These are phyloP conservation scores for Retiboletus flavoniger DNA, from an alignment of 1,284 basidiomycete genomes.

Conservation along the genomic window DNA sequence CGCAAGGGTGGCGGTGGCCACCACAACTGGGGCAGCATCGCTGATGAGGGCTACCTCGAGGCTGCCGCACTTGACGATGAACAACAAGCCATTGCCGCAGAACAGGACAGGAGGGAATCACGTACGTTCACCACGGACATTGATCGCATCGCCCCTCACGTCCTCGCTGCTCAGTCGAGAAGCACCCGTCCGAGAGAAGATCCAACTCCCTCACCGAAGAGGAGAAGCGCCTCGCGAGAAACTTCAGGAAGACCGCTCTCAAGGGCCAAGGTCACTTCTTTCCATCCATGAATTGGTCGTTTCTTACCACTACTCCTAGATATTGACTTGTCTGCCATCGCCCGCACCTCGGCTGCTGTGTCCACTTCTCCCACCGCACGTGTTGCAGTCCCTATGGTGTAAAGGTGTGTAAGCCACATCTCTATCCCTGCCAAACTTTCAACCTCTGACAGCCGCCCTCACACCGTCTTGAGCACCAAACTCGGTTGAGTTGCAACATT, in stretches of 20 bases:
- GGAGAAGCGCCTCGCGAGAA: no score
- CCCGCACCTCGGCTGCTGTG: constrained; percentile 75
- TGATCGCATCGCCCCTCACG: constrained; percentile 17
- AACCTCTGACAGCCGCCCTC: background rate
- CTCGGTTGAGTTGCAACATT: background rate
- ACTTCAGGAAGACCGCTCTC: constrained; percentile 65
- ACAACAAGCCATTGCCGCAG: constrained; percentile 42
- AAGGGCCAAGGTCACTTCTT: no score
- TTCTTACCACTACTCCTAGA: constrained; percentile 33
- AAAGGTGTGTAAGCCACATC: constrained; percentile 32
- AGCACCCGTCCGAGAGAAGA: constrained; percentile 28
- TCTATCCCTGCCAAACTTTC: background rate
- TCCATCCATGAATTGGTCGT: no score
- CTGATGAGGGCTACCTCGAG: constrained; percentile 62
- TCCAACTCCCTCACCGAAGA: no score
- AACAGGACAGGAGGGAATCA: constrained; percentile 27
- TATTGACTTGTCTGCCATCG: constrained; percentile 75
- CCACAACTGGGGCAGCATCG: constrained; percentile 81
- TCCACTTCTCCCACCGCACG: constrained; percentile 58
- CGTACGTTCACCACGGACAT: constrained; percentile 17
- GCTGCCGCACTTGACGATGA: constrained; percentile 53
- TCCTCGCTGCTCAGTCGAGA: constrained; percentile 4
- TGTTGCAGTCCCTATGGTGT: constrained; percentile 39
- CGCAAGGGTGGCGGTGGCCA: constrained; percentile 79
- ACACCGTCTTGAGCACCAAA: background rate